Conservation (phyloP, 2,329 filamentous ascomycete genomes). For the Alternaria triticina region DNA sequence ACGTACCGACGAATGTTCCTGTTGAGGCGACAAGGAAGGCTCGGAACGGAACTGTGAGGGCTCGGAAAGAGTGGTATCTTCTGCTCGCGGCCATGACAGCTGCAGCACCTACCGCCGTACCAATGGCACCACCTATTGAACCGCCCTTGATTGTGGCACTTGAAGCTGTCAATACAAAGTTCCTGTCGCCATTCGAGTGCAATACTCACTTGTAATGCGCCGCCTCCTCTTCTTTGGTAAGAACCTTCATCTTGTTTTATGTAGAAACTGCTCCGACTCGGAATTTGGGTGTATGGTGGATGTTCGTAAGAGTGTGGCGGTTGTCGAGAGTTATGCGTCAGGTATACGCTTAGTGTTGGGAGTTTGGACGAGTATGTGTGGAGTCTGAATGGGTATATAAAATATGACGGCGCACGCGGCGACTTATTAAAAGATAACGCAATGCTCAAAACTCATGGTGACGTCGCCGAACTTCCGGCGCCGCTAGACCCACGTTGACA, state of each 20-base stretch:
- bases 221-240: conserved; percentile 90
- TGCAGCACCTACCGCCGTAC: conserved; percentile 69
- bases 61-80: conserved; percentile 78
- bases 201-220: conserved; percentile 75
- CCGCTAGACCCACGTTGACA: conserved; percentile 21
- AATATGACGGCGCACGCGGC: conserved; percentile 19
- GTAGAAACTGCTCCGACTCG: conserved; percentile 1
- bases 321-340: not conserved
- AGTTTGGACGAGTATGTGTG: not conserved
- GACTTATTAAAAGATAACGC: conserved; percentile 38
- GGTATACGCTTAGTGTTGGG: not conserved
- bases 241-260: conserved; percentile 77
- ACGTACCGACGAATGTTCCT: conserved; percentile 75
- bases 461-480: conserved; percentile 46
- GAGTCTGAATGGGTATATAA: not conserved
- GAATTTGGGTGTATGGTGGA: not conserved
- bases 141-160: conserved; percentile 81
- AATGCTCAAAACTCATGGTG: conserved; percentile 38
- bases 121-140: conserved; percentile 71
- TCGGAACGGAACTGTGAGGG: conserved; percentile 86
- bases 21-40: conserved; percentile 85
- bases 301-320: not conserved
- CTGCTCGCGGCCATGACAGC: conserved; percentile 72
- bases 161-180: conserved; percentile 16
- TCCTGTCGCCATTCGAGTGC: not conserved